Conservation (phyloP, 495 filamentous ascomycete genomes). For the Penicillium waksmanii region DNA sequence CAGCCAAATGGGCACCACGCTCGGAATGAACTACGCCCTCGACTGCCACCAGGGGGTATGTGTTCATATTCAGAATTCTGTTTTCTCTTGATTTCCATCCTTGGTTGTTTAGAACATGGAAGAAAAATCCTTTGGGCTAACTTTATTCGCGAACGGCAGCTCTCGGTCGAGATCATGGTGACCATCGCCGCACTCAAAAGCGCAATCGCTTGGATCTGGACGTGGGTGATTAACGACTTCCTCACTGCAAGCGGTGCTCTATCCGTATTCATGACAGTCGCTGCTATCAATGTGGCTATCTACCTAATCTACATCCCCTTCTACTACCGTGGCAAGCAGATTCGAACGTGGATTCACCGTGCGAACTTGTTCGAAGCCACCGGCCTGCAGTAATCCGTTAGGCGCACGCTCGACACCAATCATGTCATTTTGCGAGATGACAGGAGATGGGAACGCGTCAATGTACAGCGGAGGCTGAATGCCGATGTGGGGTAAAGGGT, state of each 20-base stretch:
- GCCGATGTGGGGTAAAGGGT: too few species aligned
- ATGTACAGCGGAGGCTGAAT: too few species aligned
- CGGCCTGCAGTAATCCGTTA: background rate
- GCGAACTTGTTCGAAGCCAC: background rate
- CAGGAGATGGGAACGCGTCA: too few species aligned
- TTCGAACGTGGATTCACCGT: constrained; percentile 22
- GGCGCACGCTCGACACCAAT: too few species aligned
- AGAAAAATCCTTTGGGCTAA: too few species aligned
- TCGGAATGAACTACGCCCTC: constrained; percentile 29
- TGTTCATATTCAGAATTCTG: too few species aligned
- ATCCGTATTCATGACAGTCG: constrained; percentile 27
- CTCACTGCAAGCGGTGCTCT: constrained; percentile 19
- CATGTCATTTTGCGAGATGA: too few species aligned
- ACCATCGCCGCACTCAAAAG: constrained; percentile 27
- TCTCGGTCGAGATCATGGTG: constrained; percentile 28
- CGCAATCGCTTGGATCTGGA: constrained; percentile 30
- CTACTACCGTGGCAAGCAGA: constrained; percentile 22
- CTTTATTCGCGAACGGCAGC: constrained; percentile 12
- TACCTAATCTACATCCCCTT: constrained; percentile 23
- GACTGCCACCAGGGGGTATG: constrained; percentile 28
- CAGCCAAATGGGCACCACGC: constrained; percentile 29
- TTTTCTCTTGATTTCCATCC: too few species aligned
- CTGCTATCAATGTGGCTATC: constrained; percentile 25
- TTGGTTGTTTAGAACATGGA: too few species aligned
- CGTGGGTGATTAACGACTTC: constrained; percentile 30